Percentiles rank a stretch among this genome's conserved stretches.
phyloP scores from a whole-genome alignment of 1,284 basidiomycete genomes.

The Butyriboletus regius region DNA sequence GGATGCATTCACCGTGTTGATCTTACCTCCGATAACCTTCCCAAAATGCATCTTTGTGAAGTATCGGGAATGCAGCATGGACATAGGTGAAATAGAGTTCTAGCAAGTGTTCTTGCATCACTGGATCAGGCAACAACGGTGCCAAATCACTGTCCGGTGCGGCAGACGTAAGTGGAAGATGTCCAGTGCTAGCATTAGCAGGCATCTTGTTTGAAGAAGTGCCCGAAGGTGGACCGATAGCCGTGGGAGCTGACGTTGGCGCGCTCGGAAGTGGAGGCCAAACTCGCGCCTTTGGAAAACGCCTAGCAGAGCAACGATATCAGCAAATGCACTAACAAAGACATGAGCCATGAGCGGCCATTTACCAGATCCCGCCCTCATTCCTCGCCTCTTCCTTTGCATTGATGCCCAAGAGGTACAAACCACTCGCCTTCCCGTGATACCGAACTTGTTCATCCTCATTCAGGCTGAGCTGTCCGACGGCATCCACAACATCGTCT shows the following conservation, averaged over 20 bases:
- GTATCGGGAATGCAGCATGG: constrained; percentile 64
- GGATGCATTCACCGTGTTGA: neutral
- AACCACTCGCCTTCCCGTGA: constrained; percentile 72
- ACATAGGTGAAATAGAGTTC: constrained; percentile 74
- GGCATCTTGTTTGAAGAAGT: constrained; percentile 6
- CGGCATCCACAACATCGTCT: constrained; percentile 58
- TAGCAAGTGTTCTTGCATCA: constrained; percentile 61
- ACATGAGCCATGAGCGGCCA: neutral
- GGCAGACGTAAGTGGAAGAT: constrained; percentile 13
- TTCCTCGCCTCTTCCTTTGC: constrained; percentile 58
- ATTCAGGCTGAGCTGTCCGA: constrained; percentile 77
- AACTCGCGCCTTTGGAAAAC: constrained; percentile 72
- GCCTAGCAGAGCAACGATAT: constrained; percentile 38
- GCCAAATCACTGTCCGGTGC: constrained; percentile 35
- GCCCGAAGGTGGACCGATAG: neutral
- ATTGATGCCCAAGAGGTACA: constrained; percentile 65
- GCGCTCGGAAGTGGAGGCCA: constrained; percentile 61
- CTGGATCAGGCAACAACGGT: constrained; percentile 43
- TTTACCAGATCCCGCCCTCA: constrained; percentile 72
- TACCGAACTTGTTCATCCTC: constrained; percentile 75
- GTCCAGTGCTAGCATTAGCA: constrained; percentile 3
- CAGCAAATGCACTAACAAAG: neutral
- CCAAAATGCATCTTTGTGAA: constrained; percentile 66
- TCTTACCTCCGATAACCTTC: constrained; percentile 49
- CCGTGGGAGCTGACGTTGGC: constrained; percentile 9